Base-by-base conservation (phyloP, 192 early-diverging fungal species). In the Podila horticola region DNA sequence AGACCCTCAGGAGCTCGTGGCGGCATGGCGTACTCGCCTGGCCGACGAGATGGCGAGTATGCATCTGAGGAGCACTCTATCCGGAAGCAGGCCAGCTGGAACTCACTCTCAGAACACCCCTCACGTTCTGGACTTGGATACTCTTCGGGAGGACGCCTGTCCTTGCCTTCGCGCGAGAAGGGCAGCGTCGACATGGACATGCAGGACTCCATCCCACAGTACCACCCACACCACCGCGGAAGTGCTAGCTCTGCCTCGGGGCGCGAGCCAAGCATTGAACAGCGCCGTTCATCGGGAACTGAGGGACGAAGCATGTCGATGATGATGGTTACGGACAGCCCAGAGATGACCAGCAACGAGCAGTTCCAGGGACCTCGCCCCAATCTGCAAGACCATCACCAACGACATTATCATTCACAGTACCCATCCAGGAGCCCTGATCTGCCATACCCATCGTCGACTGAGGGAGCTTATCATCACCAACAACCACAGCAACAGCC, bases 41-140 rank as follows among this genome's bases (percentile, higher is more conserved):
- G 52, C 4, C 30, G 20, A 7, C 57, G 15, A 26, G 58, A 3
- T 4, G 13, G 13, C 12, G 58, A 17, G 20, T 12, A 60, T 19
- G n/a, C 31, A 19, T n/a, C 19, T 38, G 13, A 64, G 11, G 57
- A 62, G 5, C 57, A 24, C 2, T 68, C 49, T 4, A n/a, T 77
- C 20, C 28, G 67, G 12, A 77, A 77, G 57, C 64, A 71, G 62
- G 41, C n/a, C 26, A 77, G 75, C 12, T 71, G 68, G 68, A 62
- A 48, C 17, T 64, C 75, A 3, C 70, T 77, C 26, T 55, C 63
- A 7, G 22, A 63, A 19, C 30, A 19, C 0, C 55, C 20, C 1
- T 26, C 34, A 12, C 29, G 57, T 24, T 20, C 8, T 30, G 29
- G 30, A 31, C 41, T 31, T 34, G 51, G 51, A 11, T 29, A 22